These are phyloP conservation scores for Fistulinella cinereoalba DNA, from an alignment of 1,284 basidiomycete species.

Conservation along the genomic window DNA sequence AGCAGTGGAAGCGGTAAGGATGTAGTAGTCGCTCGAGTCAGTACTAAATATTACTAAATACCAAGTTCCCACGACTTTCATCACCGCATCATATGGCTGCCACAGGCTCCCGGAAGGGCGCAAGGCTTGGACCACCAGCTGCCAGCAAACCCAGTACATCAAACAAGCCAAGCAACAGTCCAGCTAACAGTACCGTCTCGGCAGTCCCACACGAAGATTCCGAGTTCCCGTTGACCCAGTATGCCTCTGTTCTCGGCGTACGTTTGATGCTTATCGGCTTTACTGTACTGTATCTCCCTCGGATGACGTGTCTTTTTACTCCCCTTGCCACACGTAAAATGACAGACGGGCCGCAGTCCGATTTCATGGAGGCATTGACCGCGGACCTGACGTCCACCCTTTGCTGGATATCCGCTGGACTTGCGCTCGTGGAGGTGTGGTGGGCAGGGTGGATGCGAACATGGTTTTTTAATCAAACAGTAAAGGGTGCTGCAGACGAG, in stretches of 20 bases:
- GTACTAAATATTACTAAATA: too few relatives aligned
- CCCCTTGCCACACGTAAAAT: slow-evolving; percentile 29
- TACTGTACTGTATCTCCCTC: slow-evolving; percentile 63
- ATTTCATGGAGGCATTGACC: slow-evolving; percentile 67
- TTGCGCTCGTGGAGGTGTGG: slow-evolving; percentile 61
- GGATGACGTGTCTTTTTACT: slow-evolving; percentile 49
- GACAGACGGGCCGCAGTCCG: slow-evolving; percentile 60
- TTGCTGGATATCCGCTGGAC: slow-evolving; percentile 58
- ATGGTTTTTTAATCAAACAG: slow-evolving; percentile 46
- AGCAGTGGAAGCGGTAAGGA: too few relatives aligned
- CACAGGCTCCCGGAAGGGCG: too few relatives aligned
- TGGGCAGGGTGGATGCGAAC: slow-evolving; percentile 66
- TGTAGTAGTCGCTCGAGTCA: too few relatives aligned
- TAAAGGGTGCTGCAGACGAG: slow-evolving; percentile 34
- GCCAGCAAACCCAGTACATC: too few relatives aligned
- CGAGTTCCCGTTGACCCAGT: slow-evolving; percentile 48
- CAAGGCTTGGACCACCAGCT: too few relatives aligned
- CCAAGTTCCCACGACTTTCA: too few relatives aligned
- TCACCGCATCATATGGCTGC: too few relatives aligned
- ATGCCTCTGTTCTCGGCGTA: slow-evolving; percentile 72
- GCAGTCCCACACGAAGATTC: too few relatives aligned
- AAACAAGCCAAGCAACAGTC: too few relatives aligned
- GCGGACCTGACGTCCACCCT: slow-evolving; percentile 59
- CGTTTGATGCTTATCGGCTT: slow-evolving; percentile 67
- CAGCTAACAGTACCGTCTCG: too few relatives aligned